Base-by-base conservation (phyloP, 345 rosid species). In the Citrus glauca region DNA sequence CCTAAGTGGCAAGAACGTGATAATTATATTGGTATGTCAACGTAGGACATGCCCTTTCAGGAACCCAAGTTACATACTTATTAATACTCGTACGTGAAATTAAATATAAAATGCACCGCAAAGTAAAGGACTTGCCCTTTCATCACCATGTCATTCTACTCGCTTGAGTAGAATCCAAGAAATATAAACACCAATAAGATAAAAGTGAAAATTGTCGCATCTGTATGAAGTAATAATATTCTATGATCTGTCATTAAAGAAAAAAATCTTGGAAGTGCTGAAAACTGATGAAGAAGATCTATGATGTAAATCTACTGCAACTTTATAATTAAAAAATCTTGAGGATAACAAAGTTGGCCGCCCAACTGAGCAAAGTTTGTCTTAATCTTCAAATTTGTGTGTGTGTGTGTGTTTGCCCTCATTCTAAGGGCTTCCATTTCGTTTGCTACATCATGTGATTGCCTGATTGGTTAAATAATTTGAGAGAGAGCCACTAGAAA, bases 251-350 rank as follows among this genome's bases (percentile, higher is more conserved):
- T 24, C 40, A 27, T 50, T 53, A 53, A 53, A 75, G 32, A 48
- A 5, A 30, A 30, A 24, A 28, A 63, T 42, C 70, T 64, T 45
- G 69, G 35, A 38, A 69, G 60, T 42, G 74, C 62, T 69, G 75
- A 40, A 77, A 77, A 77, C 69, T 14, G 62, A 77, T 45, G 80
- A 77, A 42, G 48, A 70, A 59, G 61, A 77, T 28, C 20, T 69
- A 35, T 61, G 69, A 42, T 59, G 61, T 38, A 30, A 22, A 57
- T 59, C 14, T 27, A 60, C 56, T 40, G 57, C 28, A 4, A 73
- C 59, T 37, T 38, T 73, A 73, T 73, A 61, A 38, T 73, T 33
- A 33, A 38, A 74, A 74, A 19, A 9, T 17, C 28, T 25, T 20
- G 4, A 28, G 32, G 77, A 74, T 74, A 28, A 73, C 59, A 63